Evolutionary conservation across 75 land plant species (phyloP), one percentile per base, ranked within the genome.

Genomic region (Isoetes taiwanensis): DNA sequence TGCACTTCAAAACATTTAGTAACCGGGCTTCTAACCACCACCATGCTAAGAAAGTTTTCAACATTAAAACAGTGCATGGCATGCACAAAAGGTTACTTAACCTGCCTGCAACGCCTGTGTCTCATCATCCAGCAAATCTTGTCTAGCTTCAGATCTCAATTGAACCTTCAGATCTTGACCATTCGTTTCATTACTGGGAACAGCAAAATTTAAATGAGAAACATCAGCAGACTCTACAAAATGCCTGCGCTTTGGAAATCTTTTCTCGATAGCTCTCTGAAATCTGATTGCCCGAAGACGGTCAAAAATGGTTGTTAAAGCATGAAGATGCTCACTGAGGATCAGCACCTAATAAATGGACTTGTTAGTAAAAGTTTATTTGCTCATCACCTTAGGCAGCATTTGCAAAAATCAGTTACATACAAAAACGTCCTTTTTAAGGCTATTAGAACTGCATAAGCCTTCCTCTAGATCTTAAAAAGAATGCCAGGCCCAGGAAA

Each of bases 41-140:
- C 4, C 38, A 56, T 34, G 8, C 52, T 25, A 10, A 21, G 1
- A 41, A 9, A 28, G 14, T 14, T 37, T 9, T 37, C 39, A 9
- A 14, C 39, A 37, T 9, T 37, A 14, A 14, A 14, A 37, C 39
- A 9, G 14, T 9, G 14, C 11, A 9, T 14, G 11, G 14, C 39
- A 37, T 9, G 14, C 9, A 37, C 11, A 37, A 9, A 37, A 9
- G 9, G 16, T 16, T 16, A 9, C 8, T 10, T 21, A 5, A 48
- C 52, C 21, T 16, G 87, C 98, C 89, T 93, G 98, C 34, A 93
- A 83, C n/a, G 89, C 79, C 19, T 63, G 81, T 10, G 98, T 93
- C 64, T 93, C 98, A 65, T 79, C 80, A 69, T 90, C 97, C 58
- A 90, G 54, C 30, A 74, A 41, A 43, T 85, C 81, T 19, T 82